Evolutionary conservation across 2,329 filamentous ascomycete species (phyloP), one percentile per base, ranked within the genome.

Genomic region (Cadophora malorum): DNA sequence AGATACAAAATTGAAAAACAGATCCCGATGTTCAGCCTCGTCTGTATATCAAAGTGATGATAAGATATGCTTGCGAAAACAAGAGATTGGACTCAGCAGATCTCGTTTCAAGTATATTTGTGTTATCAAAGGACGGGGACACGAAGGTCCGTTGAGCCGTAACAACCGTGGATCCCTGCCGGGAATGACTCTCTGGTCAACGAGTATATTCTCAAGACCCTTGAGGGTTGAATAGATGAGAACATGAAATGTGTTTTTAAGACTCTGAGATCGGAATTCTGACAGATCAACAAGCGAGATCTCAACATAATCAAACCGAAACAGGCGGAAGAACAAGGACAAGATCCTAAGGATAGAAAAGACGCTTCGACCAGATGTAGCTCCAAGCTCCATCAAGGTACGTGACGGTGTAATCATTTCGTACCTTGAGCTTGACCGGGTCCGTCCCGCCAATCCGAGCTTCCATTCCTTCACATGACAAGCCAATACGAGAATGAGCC

Each of bases 61-160:
- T 47, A 45, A 38, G 52, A 49, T 23, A 31, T 21, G 35, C 25
- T 59, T 19, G 47, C 47, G 47, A 8, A 35, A 50, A 62, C 19
- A 64, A 64, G 33, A 56, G 12, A 31, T 50, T 50, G 19, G 2
- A 49, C 41, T 16, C 47, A 8, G 33, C 12, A 45, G 35, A 55
- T 63, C 49, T 35, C 47, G 33, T 41, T 63, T 53, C 61, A 52
- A n/a, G 33, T 59, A 59, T 45, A 59, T 59, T 58, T 45, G 56
- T 21, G 21, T 31, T 23, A 33, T 62, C 41, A 33, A 35, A 33
- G 49, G 14, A 62, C 23, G 41, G 41, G 25, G n/a, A 49, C 14
- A 50, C 14, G 41, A 62, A 49, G 16, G 59, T 62, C 33, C 21
- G 38, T 49, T 3, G 23, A 62, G 21, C 21, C 21, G 58, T 31